These are phyloP conservation scores for Diplogelasinospora grovesii DNA, from an alignment of 495 filamentous ascomycete species.

Conservation along the genomic window DNA sequence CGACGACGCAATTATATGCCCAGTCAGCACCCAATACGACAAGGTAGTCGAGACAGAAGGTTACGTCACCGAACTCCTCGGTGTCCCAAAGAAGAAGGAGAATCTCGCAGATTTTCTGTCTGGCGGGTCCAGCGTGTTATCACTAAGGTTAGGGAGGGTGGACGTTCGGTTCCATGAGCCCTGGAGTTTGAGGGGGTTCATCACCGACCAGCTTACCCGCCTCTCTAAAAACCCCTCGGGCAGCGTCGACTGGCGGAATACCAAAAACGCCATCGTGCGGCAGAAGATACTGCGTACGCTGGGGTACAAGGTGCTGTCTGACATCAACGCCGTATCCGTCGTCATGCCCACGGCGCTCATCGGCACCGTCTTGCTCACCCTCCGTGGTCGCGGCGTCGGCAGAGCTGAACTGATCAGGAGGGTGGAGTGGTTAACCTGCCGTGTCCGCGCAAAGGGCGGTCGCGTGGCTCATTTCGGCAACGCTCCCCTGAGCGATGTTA, in stretches of 20 bases:
- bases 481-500: conserved; percentile 68
- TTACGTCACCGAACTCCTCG: conserved; percentile 89
- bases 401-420: conserved; percentile 76
- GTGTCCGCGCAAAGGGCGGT: conserved; percentile 79
- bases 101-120: conserved; percentile 83
- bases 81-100: conserved; percentile 90
- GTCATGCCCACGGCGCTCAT: conserved; percentile 97
- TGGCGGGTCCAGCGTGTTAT: conserved; percentile 76
- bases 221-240: conserved; percentile 32
- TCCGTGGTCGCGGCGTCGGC: conserved; percentile 87
- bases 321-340: conserved; percentile 93
- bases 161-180: conserved; percentile 95
- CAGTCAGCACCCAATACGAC: conserved; percentile 95
- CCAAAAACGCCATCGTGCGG: conserved; percentile 37
- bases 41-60: conserved; percentile 97
- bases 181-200: conserved; percentile 79
- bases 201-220: conserved; percentile 61
- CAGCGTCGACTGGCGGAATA: conserved; percentile 36
- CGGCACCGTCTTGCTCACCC: conserved; percentile 85
- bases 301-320: conserved; percentile 83
- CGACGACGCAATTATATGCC: conserved; percentile 84
- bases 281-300: conserved; percentile 69
- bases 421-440: conserved; percentile 81
- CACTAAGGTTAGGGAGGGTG: conserved; percentile 80
- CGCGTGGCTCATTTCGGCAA: conserved; percentile 89